Conservation (phyloP, 225 moss, liverwort and hornwort genomes). For the Polytrichum commune region DNA sequence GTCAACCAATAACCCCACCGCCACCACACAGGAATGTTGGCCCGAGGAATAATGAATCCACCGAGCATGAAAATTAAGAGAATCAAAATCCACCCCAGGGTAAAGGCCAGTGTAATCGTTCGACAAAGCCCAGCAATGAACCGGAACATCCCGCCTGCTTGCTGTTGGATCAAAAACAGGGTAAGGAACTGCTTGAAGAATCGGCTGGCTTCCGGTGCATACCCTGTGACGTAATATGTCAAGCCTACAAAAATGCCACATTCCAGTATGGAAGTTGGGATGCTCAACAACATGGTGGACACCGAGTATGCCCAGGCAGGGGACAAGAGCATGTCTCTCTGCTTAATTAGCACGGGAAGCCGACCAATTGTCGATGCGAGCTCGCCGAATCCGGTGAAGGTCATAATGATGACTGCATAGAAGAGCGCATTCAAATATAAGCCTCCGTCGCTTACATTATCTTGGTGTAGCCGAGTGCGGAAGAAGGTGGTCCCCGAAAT, state of each 20-base stretch:
- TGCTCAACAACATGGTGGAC: slow-evolving; percentile 51
- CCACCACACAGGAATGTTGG: slow-evolving; percentile 57
- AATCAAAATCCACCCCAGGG: slow-evolving; percentile 52
- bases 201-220: slow-evolving; percentile 37
- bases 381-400: slow-evolving; percentile 83
- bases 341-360: slow-evolving; percentile 68
- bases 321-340: slow-evolving; percentile 64
- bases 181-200: slow-evolving; percentile 66
- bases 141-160: slow-evolving; percentile 65
- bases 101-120: slow-evolving; percentile 57
- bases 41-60: slow-evolving; percentile 66
- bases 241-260: slow-evolving; percentile 33
- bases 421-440: slow-evolving; percentile 65
- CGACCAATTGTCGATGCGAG: slow-evolving; percentile 61
- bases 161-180: slow-evolving; percentile 38
- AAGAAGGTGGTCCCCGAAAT: slow-evolving; percentile 62
- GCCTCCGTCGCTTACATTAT: slow-evolving; percentile 32
- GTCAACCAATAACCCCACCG: slow-evolving; percentile 75
- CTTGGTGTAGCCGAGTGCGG: slow-evolving; percentile 43
- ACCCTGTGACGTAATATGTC: slow-evolving; percentile 57
- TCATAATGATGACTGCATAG: slow-evolving; percentile 52
- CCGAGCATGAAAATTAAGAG: slow-evolving; percentile 54
- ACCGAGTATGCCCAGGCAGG: slow-evolving; percentile 62
- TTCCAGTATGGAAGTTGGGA: slow-evolving; percentile 65
- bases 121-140: slow-evolving; percentile 59